Evolutionary conservation across 495 filamentous ascomycete species (phyloP).

Genomic region (Parmelia sp.): DNA sequence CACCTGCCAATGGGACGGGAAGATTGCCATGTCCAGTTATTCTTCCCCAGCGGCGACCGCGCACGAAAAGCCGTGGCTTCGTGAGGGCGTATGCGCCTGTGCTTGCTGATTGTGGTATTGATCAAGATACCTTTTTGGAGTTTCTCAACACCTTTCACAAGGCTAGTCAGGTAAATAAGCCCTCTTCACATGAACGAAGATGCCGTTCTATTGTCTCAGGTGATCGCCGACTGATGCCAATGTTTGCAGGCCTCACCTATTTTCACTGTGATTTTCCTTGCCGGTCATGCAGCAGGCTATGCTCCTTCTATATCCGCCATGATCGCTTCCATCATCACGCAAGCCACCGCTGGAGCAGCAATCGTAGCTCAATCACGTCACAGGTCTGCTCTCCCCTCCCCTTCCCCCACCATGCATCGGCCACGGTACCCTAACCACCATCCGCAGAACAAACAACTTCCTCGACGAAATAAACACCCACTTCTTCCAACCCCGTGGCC

Average conservation of each 20-base stretch:
- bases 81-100: slow-evolving; percentile 38
- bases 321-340: slow-evolving; percentile 23
- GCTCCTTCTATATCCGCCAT: slow-evolving; percentile 22
- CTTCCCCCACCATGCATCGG: not conserved
- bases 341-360: slow-evolving; percentile 24
- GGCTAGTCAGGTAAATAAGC: slow-evolving; percentile 18
- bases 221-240: not conserved
- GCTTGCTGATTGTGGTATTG: slow-evolving; percentile 35
- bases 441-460: slow-evolving; percentile 25
- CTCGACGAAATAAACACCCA: slow-evolving; percentile 27
- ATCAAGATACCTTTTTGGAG: slow-evolving; percentile 34
- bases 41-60: slow-evolving; percentile 30
- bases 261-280: slow-evolving; percentile 25
- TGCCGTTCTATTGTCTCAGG: not conserved
- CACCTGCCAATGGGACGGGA: slow-evolving; percentile 4
- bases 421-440: not conserved
- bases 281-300: slow-evolving; percentile 20
- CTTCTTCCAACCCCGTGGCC: slow-evolving; percentile 28
- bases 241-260: slow-evolving; percentile 23
- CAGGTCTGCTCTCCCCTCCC: not conserved
- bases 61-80: slow-evolving; percentile 33
- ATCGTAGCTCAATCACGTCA: slow-evolving; percentile 23
- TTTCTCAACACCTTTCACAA: slow-evolving; percentile 37
- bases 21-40: slow-evolving; percentile 27
- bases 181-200: not conserved